phyloP scores from a whole-genome alignment of 345 rosid species.

The Erucastrum elatum region DNA sequence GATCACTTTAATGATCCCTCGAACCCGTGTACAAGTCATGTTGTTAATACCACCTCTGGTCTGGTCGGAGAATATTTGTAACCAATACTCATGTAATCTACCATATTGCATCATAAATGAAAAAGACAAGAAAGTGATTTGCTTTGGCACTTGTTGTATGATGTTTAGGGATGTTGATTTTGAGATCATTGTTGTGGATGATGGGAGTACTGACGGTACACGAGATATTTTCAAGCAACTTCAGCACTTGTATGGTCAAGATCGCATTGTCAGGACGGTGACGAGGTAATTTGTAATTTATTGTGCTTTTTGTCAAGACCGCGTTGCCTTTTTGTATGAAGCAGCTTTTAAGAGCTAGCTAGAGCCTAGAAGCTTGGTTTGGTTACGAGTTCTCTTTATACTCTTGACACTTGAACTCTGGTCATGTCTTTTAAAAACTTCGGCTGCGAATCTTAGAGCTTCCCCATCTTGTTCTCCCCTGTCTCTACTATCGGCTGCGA shows the following conservation, averaged over 20 bases:
- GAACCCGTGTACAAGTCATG: neutral
- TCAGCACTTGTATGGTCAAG: constrained; percentile 66
- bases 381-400: constrained; percentile 42
- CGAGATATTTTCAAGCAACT: constrained; percentile 79
- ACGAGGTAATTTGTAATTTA: neutral
- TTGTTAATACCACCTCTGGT: neutral
- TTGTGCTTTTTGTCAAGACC: neutral
- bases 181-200: constrained; percentile 88
- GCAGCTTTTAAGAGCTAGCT: constrained; percentile 69
- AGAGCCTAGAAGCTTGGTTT: constrained; percentile 90
- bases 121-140: neutral
- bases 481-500: neutral
- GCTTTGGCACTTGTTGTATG: constrained; percentile 2
- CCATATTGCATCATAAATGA: neutral
- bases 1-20: neutral
- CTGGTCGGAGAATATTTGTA: neutral
- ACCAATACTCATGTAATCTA: no score
- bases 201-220: constrained; percentile 96
- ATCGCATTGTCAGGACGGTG: neutral
- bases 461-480: neutral
- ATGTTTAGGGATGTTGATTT: constrained; percentile 67
- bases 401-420: constrained; percentile 15
- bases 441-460: no score
- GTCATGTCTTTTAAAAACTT: constrained; percentile 3
- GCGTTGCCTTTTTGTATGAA: constrained; percentile 19